Percentiles rank a stretch among this genome's conserved stretches.
phyloP scores from a whole-genome alignment of 305 asterid genomes.

The Fraxinus velutina region DNA sequence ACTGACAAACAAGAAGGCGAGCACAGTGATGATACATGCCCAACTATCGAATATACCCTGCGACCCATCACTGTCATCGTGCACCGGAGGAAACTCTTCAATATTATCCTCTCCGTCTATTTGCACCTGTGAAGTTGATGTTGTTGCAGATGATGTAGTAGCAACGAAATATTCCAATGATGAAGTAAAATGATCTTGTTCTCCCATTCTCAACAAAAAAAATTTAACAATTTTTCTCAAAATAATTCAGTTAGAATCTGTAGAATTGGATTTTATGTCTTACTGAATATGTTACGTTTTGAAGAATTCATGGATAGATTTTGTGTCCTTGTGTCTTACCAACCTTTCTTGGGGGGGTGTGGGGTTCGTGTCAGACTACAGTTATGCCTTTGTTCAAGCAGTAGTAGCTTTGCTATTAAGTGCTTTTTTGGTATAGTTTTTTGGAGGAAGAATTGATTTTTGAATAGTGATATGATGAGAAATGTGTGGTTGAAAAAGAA shows the following conservation, averaged over 20 bases:
- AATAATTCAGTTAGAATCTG: neutral
- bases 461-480: too few relatives aligned
- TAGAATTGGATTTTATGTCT: neutral
- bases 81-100: neutral
- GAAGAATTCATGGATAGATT: neutral
- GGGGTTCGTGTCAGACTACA: neutral
- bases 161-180: neutral
- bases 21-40: neutral
- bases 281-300: neutral
- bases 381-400: too few relatives aligned
- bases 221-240: too few relatives aligned
- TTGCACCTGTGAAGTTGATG: neutral
- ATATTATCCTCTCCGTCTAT: neutral
- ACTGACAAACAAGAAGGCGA: neutral
- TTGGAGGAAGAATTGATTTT: too few relatives aligned
- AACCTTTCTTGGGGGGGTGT: neutral
- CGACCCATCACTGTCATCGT: too few relatives aligned
- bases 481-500: too few relatives aligned
- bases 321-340: neutral
- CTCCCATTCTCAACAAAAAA: neutral
- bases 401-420: too few relatives aligned
- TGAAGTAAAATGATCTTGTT: neutral
- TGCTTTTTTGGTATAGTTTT: too few relatives aligned
- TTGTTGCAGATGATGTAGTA: neutral
- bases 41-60: too few relatives aligned